These are phyloP conservation scores for Amanita exitialis DNA, from an alignment of 768 basidiomycete species.

Conservation along the genomic window DNA sequence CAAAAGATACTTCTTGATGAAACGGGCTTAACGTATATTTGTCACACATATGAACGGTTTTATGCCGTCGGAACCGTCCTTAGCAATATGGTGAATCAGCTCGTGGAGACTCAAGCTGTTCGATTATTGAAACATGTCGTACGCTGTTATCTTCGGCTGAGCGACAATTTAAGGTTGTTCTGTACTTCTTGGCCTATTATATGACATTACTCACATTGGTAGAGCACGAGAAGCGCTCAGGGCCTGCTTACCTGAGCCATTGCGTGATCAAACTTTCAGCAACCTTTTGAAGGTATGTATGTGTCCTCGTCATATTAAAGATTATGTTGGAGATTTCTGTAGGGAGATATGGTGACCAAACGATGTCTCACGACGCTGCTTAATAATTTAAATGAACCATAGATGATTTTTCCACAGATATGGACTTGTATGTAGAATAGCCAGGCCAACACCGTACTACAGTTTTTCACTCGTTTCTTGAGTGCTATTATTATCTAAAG, in stretches of 20 bases:
- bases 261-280: constrained; percentile 89
- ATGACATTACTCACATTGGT: constrained; percentile 8
- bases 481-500: neutral
- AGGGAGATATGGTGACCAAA: constrained; percentile 99
- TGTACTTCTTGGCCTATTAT: neutral
- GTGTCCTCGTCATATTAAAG: neutral
- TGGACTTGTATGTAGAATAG: neutral
- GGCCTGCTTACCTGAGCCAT: constrained; percentile 91
- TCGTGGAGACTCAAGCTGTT: constrained; percentile 97
- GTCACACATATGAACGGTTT: constrained; percentile 99
- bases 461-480: no score
- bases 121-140: constrained; percentile 96
- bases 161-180: constrained; percentile 86
- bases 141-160: constrained; percentile 89
- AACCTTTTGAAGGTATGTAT: constrained; percentile 73
- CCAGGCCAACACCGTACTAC: no score
- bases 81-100: constrained; percentile 97
- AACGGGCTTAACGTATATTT: constrained; percentile 96
- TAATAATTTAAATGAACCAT: constrained; percentile 77
- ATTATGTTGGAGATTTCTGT: constrained; percentile 11
- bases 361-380: constrained; percentile 84
- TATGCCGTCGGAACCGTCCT: constrained; percentile 98
- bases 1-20: constrained; percentile 98
- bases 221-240: constrained; percentile 94
- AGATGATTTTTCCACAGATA: constrained; percentile 11